Evolutionary conservation across 2,329 filamentous ascomycete genomes (phyloP), one percentile per base, ranked within the genome.

Genomic region (Hypoxylon sp.): DNA sequence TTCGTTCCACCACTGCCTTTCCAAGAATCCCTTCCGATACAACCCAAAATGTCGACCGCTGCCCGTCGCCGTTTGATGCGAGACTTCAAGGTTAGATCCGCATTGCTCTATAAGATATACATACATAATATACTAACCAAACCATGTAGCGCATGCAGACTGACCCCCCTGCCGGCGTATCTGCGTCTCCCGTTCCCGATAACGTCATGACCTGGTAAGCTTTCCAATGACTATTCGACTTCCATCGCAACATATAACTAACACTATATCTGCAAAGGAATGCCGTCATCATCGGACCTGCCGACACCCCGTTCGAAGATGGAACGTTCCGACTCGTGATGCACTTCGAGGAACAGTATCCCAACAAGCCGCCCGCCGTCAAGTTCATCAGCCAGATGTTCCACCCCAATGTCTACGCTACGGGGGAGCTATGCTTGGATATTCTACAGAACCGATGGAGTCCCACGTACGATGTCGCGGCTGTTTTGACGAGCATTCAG

Each of bases 381-480:
- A 98, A 98, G 79, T 99, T 99, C 80, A 97, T 99, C 79, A 97
- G 93, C 81, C 90, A 96, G 80, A 99, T 99, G 96, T 99, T 99
- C 81, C 96, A 99, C 76, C 96, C 96, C 17, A 99, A 99, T 78
- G 96, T 99, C 63, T 99, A 99, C 79, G 94, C 93, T 58, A 98
- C 94, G 0, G 96, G 96, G 68, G 96, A 99, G 83, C 86, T 99
- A 55, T 99, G 96, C 78, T 83, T 99, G 72, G 96, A 99, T 78
- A 99, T 99, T 73, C 82, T 99, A 65, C 96, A 99, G 82, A 99
- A 99, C 79, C 87, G 96, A 73, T 99, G 96, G 96, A 98, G 95
- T 79, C 96, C 96, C 14, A 98, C 96, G 9, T 99, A 99, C 80
- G 96, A 99, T 81, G 96, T 99, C 41, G 96, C 96, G 9, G 96